These are phyloP conservation scores for Nematocida sp. DNA, from an alignment of 371 early-diverging fungal genomes.

Conservation along the genomic window DNA sequence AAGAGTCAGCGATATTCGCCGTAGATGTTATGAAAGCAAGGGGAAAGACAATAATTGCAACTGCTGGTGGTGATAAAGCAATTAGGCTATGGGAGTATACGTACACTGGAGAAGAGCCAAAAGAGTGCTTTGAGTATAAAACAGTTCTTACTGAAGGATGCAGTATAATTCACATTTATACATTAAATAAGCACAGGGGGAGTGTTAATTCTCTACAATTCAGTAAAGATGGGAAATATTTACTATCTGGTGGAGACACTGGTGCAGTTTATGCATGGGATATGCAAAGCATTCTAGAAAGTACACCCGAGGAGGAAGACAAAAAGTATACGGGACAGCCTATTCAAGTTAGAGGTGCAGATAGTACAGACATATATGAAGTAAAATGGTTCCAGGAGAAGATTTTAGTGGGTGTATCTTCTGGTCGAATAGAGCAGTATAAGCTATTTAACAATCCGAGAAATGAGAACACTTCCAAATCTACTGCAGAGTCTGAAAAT, in stretches of 20 bases:
- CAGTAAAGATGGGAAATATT: conserved; percentile 34
- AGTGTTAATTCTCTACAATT: conserved; percentile 67
- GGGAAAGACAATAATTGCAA: conserved; percentile 59
- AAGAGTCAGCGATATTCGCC: conserved; percentile 66
- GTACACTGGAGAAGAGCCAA: background rate
- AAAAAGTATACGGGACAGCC: conserved; percentile 21
- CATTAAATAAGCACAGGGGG: conserved; percentile 60
- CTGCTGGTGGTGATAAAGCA: conserved; percentile 66
- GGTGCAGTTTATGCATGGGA: conserved; percentile 64
- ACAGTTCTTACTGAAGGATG: conserved; percentile 60
- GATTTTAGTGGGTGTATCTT: conserved; percentile 57
- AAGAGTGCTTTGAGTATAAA: conserved; percentile 50
- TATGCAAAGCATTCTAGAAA: conserved; percentile 10
- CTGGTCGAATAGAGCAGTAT: conserved; percentile 47
- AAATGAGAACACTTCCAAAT: background rate
- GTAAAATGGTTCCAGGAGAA: conserved; percentile 57
- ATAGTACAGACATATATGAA: conserved; percentile 68
- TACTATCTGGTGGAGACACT: conserved; percentile 67
- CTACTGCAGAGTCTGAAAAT: background rate
- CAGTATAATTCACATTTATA: conserved; percentile 53
- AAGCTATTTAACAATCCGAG: background rate
- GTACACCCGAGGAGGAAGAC: conserved; percentile 25
- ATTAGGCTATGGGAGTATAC: conserved; percentile 67
- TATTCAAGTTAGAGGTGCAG: conserved; percentile 51
- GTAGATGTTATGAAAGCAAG: conserved; percentile 41